Percentiles rank a stretch among this genome's conserved stretches.
Conservation (phyloP, 2,329 filamentous ascomycete species). For the Ramularia collo-cygni region DNA sequence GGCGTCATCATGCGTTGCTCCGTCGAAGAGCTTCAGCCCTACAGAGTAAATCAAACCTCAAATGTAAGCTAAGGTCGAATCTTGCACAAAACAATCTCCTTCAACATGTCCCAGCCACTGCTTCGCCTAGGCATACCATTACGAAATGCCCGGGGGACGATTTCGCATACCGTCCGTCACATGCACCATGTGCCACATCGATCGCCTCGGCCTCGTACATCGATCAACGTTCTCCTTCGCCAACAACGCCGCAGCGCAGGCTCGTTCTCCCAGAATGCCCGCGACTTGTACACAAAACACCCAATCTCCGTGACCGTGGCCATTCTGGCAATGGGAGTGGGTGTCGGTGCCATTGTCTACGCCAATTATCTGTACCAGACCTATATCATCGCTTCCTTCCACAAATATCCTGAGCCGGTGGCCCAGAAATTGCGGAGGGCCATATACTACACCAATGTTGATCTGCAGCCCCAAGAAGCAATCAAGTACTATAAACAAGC, state of each 20-base stretch:
- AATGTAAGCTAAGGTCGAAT: too few relatives aligned
- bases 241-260: slow-evolving; percentile 16
- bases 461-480: slow-evolving; percentile 67
- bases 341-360: slow-evolving; percentile 36
- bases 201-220: slow-evolving; percentile 10
- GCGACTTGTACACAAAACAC: slow-evolving; percentile 32
- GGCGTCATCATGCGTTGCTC: too few relatives aligned
- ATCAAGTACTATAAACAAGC: slow-evolving; percentile 79
- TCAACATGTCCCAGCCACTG: too few relatives aligned
- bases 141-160: too few relatives aligned
- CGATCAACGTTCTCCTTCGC: slow-evolving; percentile 3
- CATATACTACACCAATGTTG: slow-evolving; percentile 76
- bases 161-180: slow-evolving; percentile 4
- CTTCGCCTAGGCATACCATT: too few relatives aligned
- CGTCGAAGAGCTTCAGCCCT: too few relatives aligned
- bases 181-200: slow-evolving; percentile 12
- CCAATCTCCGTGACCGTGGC: slow-evolving; percentile 35
- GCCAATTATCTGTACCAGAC: slow-evolving; percentile 42
- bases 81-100: not conserved
- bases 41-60: too few relatives aligned
- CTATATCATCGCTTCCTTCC: slow-evolving; percentile 43
- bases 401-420: slow-evolving; percentile 60
- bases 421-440: slow-evolving; percentile 75
- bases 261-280: slow-evolving; percentile 22
- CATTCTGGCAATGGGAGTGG: slow-evolving; percentile 29